Evolutionary conservation across 1,284 basidiomycete species (phyloP).

Genomic region (Cutaneotrichosporon dermatis): DNA sequence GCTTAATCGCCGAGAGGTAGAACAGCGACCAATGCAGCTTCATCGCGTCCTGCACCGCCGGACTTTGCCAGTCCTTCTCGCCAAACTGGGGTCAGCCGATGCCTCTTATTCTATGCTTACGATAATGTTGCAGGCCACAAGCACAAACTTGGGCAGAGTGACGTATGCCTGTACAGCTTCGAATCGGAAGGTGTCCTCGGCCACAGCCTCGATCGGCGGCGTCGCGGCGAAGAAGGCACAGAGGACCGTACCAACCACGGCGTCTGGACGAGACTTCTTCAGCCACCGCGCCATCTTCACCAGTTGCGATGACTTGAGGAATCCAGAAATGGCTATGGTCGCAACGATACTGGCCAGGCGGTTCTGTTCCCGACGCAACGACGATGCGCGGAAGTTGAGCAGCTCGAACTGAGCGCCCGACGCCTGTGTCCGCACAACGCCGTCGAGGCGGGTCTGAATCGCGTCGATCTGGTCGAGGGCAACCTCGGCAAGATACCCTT

Average conservation of each 20-base stretch:
- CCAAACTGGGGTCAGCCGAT: constrained; percentile 24
- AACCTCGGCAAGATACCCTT: constrained; percentile 36
- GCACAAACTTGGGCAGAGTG: constrained; percentile 33
- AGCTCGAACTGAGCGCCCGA: constrained; percentile 33
- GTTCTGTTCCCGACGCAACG: constrained; percentile 34
- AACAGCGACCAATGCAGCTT: constrained; percentile 84
- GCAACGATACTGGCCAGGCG: constrained; percentile 34
- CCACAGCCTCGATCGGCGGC: constrained; percentile 29
- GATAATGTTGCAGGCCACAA: constrained; percentile 30
- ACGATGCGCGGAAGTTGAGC: constrained; percentile 31
- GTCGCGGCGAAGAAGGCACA: constrained; percentile 30
- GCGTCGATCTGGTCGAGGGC: constrained; percentile 36
- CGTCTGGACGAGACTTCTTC: constrained; percentile 36
- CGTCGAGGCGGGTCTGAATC: constrained; percentile 25
- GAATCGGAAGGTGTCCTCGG: constrained; percentile 21
- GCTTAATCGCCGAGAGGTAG: constrained; percentile 67
- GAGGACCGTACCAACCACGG: constrained; percentile 28
- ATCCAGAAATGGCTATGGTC: constrained; percentile 27
- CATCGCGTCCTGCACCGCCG: constrained; percentile 70
- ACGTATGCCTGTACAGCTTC: constrained; percentile 21
- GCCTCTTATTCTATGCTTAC: background rate
- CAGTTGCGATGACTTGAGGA: constrained; percentile 40
- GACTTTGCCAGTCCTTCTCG: constrained; percentile 26
- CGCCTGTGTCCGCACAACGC: constrained; percentile 22
- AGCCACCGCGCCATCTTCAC: constrained; percentile 42